These are phyloP conservation scores for Spatholobus suberectus DNA, from an alignment of 306 rosid genomes.

Conservation along the genomic window DNA sequence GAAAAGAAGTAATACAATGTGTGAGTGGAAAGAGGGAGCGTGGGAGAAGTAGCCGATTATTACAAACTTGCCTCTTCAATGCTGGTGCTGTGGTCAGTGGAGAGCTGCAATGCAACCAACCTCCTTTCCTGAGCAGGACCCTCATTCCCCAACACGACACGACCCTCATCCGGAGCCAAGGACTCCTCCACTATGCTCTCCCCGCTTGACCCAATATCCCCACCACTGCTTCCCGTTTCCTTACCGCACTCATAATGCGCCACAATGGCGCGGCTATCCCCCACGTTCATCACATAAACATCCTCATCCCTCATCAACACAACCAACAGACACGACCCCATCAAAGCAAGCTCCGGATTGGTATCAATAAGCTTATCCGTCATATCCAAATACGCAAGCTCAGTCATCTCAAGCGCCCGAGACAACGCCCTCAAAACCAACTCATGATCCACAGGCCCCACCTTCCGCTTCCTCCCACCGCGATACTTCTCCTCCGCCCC, in stretches of 20 bases:
- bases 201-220: conserved; percentile 47
- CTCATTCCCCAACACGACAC: conserved; percentile 40
- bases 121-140: conserved; percentile 53
- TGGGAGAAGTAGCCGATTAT: conserved; percentile 12
- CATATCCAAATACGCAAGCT: conserved; percentile 81
- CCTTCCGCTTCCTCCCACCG: conserved; percentile 67
- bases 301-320: conserved; percentile 94
- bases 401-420: conserved; percentile 79
- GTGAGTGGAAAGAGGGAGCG: background rate
- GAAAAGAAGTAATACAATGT: conserved; percentile 11
- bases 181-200: conserved; percentile 74
- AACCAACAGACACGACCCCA: conserved; percentile 87
- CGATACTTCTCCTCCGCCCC: conserved; percentile 47
- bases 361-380: conserved; percentile 84
- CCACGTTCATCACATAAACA: conserved; percentile 91
- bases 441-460: conserved; percentile 78
- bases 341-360: conserved; percentile 86
- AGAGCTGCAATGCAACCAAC: conserved; percentile 81
- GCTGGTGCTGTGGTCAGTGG: conserved; percentile 91
- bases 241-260: conserved; percentile 62
- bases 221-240: conserved; percentile 38
- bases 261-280: conserved; percentile 90
- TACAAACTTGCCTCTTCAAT: conserved; percentile 74
- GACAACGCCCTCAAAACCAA: conserved; percentile 78
- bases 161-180: conserved; percentile 49